Percentiles rank a stretch among this genome's conserved stretches.
These are phyloP conservation scores for Chlamydomonas urium DNA, from an alignment of 139 green algal species.

Conservation along the genomic window DNA sequence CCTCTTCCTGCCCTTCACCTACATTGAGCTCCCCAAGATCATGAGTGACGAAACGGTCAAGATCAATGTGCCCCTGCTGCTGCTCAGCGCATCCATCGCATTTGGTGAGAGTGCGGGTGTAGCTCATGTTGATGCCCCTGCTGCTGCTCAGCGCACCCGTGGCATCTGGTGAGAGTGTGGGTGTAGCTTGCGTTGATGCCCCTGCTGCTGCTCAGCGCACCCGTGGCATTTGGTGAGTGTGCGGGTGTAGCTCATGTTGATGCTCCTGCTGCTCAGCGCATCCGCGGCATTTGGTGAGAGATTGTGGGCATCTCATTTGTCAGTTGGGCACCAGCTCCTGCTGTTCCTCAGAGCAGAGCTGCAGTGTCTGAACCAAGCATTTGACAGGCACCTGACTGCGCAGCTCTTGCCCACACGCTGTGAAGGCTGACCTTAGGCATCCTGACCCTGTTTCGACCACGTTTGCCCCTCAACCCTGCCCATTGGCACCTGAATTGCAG, in stretches of 20 bases:
- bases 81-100: conserved; percentile 32
- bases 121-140: background rate
- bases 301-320: no score
- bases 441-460: no score
- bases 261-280: background rate
- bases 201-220: background rate
- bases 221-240: background rate
- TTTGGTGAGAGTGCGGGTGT: conserved; percentile 48
- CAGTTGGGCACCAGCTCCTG: no score
- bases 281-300: background rate
- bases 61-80: conserved; percentile 36
- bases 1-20: conserved; percentile 57
- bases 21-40: conserved; percentile 54
- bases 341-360: no score
- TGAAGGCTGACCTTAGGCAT: no score
- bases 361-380: no score
- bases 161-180: background rate
- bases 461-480: no score
- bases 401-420: no score
- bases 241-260: background rate
- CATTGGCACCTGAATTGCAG: no score
- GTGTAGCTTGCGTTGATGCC: background rate
- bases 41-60: conserved; percentile 50
- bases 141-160: background rate
- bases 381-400: no score